These are phyloP conservation scores for Cladochytrium tenue DNA, from an alignment of 371 early-diverging fungal species.

Conservation along the genomic window DNA sequence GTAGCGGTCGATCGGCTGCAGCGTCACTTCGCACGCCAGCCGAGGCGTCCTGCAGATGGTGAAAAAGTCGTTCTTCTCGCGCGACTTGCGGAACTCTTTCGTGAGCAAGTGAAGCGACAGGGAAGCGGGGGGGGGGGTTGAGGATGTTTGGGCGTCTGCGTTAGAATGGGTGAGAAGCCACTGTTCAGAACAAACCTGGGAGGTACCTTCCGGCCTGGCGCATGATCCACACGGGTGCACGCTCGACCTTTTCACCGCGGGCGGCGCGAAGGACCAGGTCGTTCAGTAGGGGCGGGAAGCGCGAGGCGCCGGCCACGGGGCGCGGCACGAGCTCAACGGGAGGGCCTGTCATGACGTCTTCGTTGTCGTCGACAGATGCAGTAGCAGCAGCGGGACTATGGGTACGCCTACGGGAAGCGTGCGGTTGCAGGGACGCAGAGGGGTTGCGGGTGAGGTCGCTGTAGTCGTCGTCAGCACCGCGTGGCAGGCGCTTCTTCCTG, in stretches of 20 bases:
- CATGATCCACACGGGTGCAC: slow-evolving; percentile 97
- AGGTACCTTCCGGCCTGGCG: slow-evolving; percentile 97
- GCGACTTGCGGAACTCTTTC: slow-evolving; percentile 83
- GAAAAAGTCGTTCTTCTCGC: slow-evolving; percentile 88
- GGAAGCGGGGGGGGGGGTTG: background rate
- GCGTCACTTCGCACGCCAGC: slow-evolving; percentile 89
- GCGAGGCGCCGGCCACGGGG: slow-evolving; percentile 20
- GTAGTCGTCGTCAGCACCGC: too few relatives aligned
- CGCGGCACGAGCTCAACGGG: too few relatives aligned
- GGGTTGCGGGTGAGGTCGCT: too few relatives aligned
- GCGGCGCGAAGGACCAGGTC: slow-evolving; percentile 88
- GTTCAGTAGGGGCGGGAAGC: slow-evolving; percentile 86
- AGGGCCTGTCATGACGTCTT: too few relatives aligned
- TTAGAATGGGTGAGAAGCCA: background rate
- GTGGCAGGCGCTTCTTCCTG: too few relatives aligned
- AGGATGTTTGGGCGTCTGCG: background rate
- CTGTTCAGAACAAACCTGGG: slow-evolving; percentile 64
- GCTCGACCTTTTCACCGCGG: slow-evolving; percentile 83
- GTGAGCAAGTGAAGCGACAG: background rate
- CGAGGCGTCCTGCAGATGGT: slow-evolving; percentile 89
- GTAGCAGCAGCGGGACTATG: too few relatives aligned
- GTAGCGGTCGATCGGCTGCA: slow-evolving; percentile 95
- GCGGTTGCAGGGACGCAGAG: too few relatives aligned
- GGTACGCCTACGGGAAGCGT: too few relatives aligned
- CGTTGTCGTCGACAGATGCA: too few relatives aligned